phyloP scores from a whole-genome alignment of 2,329 filamentous ascomycete genomes.

The Pseudophaeomoniella oleicola region DNA sequence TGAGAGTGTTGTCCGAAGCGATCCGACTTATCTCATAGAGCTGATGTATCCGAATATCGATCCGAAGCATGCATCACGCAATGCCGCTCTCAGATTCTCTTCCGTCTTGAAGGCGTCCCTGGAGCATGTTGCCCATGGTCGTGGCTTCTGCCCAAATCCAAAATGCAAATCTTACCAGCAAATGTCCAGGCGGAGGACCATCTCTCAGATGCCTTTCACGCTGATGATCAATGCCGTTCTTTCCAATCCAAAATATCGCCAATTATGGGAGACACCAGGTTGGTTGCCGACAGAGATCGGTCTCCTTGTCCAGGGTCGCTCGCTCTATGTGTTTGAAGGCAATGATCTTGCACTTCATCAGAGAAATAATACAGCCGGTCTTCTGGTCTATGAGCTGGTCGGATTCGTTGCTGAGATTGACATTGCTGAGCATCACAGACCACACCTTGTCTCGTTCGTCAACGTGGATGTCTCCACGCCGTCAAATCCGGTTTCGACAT shows the following conservation, averaged over 20 bases:
- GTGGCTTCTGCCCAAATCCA: slow-evolving; percentile 73
- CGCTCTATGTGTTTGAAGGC: slow-evolving; percentile 89
- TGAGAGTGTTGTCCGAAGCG: slow-evolving; percentile 48
- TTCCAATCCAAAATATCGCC: slow-evolving; percentile 55
- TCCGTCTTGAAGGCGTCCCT: slow-evolving; percentile 86
- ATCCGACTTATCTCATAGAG: slow-evolving; percentile 71
- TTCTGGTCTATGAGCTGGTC: slow-evolving; percentile 81
- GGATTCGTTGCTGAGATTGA: slow-evolving; percentile 86
- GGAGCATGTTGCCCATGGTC: slow-evolving; percentile 72
- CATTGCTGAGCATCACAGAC: slow-evolving; percentile 67
- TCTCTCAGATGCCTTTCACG: slow-evolving; percentile 70
- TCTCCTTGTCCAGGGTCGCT: slow-evolving; percentile 76
- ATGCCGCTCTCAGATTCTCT: slow-evolving; percentile 52
- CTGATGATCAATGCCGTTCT: slow-evolving; percentile 73
- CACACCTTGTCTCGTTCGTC: slow-evolving; percentile 81
- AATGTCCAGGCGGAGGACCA: slow-evolving; percentile 68
- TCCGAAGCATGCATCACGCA: slow-evolving; percentile 35
- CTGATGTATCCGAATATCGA: slow-evolving; percentile 57
- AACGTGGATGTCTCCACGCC: slow-evolving; percentile 47
- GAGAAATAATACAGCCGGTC: slow-evolving; percentile 62
- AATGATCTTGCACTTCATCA: slow-evolving; percentile 72
- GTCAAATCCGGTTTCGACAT: slow-evolving; percentile 44
- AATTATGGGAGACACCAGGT: slow-evolving; percentile 70
- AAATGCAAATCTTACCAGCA: slow-evolving; percentile 84
- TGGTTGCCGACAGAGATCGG: slow-evolving; percentile 94